phyloP scores from a whole-genome alignment of 345 rosid genomes.

The Salix caprea region DNA sequence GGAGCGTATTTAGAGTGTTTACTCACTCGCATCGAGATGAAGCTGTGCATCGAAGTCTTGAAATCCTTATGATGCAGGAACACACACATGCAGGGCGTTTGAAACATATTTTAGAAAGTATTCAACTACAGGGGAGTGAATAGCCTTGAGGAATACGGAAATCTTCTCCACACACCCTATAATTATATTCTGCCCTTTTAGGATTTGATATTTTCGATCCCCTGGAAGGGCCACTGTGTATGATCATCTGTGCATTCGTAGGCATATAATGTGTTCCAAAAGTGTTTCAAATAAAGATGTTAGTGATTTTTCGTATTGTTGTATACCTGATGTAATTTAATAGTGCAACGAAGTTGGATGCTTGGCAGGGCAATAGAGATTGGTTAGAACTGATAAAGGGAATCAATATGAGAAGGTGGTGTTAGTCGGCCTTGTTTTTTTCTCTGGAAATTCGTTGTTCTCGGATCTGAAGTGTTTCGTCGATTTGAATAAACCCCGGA shows the following conservation, averaged over 20 bases:
- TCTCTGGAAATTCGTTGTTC: background rate
- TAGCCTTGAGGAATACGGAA: background rate
- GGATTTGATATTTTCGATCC: conserved; percentile 1
- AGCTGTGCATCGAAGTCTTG: background rate
- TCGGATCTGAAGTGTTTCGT: background rate
- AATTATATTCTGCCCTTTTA: background rate
- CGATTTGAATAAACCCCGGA: background rate
- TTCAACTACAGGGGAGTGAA: background rate
- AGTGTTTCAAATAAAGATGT: background rate
- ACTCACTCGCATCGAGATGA: background rate
- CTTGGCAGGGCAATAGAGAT: background rate
- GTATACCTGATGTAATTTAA: background rate
- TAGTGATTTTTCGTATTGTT: background rate
- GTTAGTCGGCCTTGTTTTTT: background rate
- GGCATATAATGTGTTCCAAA: background rate
- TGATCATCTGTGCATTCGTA: conserved; percentile 1
- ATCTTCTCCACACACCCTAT: background rate
- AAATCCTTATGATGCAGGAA: background rate
- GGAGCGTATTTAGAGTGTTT: background rate
- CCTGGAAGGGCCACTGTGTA: background rate
- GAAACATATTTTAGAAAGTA: background rate
- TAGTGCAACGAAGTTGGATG: background rate
- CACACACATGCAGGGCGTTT: background rate
- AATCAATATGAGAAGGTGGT: background rate
- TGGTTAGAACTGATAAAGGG: background rate